Conservation (phyloP, 2,329 filamentous ascomycete species). For the Curvularia sp. region DNA sequence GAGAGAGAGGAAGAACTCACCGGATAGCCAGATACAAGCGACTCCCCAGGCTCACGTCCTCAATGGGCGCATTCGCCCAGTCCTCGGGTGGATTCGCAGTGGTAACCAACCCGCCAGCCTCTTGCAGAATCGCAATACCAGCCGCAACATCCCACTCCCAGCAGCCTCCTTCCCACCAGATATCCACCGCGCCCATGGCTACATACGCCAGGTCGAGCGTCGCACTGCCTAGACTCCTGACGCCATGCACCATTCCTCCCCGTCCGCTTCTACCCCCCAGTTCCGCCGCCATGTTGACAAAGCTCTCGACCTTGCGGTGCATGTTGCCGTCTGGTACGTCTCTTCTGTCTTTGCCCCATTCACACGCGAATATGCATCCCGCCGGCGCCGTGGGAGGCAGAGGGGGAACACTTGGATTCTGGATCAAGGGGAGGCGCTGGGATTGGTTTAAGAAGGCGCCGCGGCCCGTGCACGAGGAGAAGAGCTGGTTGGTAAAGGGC, state of each 20-base stretch:
- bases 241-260: constrained; percentile 80
- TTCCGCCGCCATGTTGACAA: constrained; percentile 77
- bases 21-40: constrained; percentile 74
- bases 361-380: constrained; percentile 75
- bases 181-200: constrained; percentile 77
- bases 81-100: constrained; percentile 74
- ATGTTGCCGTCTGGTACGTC: constrained; percentile 73
- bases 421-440: constrained; percentile 68
- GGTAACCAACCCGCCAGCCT: constrained; percentile 77
- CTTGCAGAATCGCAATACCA: constrained; percentile 73
- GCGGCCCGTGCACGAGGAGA: constrained; percentile 69
- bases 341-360: constrained; percentile 80
- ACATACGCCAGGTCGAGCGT: constrained; percentile 77
- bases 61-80: constrained; percentile 62
- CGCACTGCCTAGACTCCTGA: constrained; percentile 74
- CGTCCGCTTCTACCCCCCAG: constrained; percentile 67
- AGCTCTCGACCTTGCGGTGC: constrained; percentile 74
- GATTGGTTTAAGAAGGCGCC: constrained; percentile 75
- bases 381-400: constrained; percentile 70
- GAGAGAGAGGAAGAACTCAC: constrained; percentile 50
- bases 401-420: constrained; percentile 64
- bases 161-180: constrained; percentile 84
- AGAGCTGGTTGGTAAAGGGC: constrained; percentile 72
- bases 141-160: constrained; percentile 87
- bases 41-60: constrained; percentile 69